phyloP scores from a whole-genome alignment of 2,329 filamentous ascomycete species.

The Huntiella omanensis region DNA sequence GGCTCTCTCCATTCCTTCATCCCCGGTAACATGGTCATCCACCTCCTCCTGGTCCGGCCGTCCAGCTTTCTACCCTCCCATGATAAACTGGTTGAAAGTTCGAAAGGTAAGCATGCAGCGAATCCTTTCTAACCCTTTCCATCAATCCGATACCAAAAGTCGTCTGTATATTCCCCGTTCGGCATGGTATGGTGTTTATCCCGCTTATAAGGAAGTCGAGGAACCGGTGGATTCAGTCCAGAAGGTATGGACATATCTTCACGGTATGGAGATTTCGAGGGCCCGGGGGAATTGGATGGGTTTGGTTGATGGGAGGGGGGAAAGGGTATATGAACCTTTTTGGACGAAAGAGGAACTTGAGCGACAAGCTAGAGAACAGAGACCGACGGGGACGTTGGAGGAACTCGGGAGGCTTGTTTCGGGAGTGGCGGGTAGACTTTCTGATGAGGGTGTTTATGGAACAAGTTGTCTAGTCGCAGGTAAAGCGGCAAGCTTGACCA shows the following conservation, averaged over 20 bases:
- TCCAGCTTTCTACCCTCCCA: not conserved
- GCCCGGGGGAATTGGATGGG: not conserved
- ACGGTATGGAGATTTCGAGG: not conserved
- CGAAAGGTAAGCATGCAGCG: constrained; percentile 6
- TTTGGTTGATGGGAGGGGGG: not conserved
- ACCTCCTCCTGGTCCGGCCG: not conserved
- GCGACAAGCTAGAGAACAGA: constrained; percentile 6
- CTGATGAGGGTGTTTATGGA: not conserved
- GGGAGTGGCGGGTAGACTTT: not conserved
- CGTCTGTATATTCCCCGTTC: constrained; percentile 5
- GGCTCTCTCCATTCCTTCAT: not conserved
- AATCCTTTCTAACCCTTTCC: constrained; percentile 5
- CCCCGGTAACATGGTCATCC: constrained; percentile 19
- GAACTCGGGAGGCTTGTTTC: not conserved
- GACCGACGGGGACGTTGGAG: not conserved
- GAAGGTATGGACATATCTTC: too few relatives aligned
- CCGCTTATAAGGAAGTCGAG: not conserved
- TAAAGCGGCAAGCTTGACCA: too few relatives aligned
- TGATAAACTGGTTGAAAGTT: constrained; percentile 6
- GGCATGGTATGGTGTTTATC: constrained; percentile 5
- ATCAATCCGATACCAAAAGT: not conserved
- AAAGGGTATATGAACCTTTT: not conserved
- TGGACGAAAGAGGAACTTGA: constrained; percentile 3
- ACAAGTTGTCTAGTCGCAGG: not conserved
- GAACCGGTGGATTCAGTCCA: not conserved